Conservation (phyloP, 371 early-diverging fungal genomes). For the Batrachochytrium dendrobatidis region DNA sequence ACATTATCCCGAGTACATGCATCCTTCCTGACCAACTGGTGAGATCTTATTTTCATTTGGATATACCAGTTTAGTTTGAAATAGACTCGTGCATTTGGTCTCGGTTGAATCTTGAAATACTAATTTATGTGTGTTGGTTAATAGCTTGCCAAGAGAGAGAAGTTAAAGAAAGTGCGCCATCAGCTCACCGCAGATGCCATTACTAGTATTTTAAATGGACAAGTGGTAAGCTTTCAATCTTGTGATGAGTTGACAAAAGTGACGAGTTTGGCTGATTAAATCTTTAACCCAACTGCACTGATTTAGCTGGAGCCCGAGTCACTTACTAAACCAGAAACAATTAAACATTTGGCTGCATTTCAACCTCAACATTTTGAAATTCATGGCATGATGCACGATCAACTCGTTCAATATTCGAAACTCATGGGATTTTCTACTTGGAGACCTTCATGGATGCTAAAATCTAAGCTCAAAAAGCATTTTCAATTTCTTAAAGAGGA, state of each 20-base stretch:
- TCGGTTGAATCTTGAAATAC: too few relatives aligned
- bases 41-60: background rate
- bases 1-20: slow-evolving; percentile 12
- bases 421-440: background rate
- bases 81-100: background rate
- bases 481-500: background rate
- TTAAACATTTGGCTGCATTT: background rate
- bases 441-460: background rate
- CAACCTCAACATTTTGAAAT: background rate
- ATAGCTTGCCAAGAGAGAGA: background rate
- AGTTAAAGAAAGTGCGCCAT: background rate
- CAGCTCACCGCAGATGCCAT: background rate
- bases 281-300: background rate
- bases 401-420: background rate
- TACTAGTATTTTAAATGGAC: too few relatives aligned
- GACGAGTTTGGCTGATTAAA: too few relatives aligned
- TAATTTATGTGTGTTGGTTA: background rate
- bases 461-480: background rate
- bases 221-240: too few relatives aligned
- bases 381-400: background rate
- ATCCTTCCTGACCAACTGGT: slow-evolving; percentile 2
- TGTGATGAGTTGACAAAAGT: too few relatives aligned
- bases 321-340: background rate
- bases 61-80: background rate
- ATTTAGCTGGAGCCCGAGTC: background rate